Evolutionary conservation across 2,329 filamentous ascomycete species (phyloP).

Genomic region (Nothopassalora personata): DNA sequence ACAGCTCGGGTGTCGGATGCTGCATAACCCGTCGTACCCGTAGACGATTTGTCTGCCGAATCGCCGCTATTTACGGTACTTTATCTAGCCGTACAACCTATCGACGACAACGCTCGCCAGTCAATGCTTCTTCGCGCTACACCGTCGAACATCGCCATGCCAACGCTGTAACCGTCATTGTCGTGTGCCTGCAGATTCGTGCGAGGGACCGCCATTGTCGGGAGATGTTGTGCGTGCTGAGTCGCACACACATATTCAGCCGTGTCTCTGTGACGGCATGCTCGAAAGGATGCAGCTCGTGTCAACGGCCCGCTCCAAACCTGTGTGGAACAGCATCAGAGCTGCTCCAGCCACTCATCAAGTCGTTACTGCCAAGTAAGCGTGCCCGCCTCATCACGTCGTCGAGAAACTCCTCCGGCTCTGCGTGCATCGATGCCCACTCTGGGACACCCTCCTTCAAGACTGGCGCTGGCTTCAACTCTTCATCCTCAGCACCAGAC

Average conservation of each 20-base stretch:
- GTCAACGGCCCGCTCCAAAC: no score
- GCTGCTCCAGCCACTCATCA: not conserved
- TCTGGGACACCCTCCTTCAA: not conserved
- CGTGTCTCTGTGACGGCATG: not conserved
- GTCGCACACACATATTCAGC: no score
- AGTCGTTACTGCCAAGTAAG: not conserved
- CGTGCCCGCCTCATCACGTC: conserved; percentile 6
- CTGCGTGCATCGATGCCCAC: conserved; percentile 14
- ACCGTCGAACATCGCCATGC: not conserved
- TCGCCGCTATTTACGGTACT: not conserved
- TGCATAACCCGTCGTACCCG: not conserved
- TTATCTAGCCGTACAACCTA: not conserved
- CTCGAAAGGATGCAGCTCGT: not conserved
- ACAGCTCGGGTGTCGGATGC: not conserved
- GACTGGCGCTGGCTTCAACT: not conserved
- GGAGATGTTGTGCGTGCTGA: not conserved
- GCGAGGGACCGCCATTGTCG: not conserved
- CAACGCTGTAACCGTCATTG: not conserved
- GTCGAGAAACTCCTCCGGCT: conserved; percentile 12
- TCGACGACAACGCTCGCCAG: not conserved
- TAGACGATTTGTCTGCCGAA: not conserved
- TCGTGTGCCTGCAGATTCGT: not conserved
- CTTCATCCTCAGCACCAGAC: conserved; percentile 7
- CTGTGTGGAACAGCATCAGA: no score
- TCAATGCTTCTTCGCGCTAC: not conserved